A percentile compares a stretch with the other conserved stretches of the same genome.
Conservation (phyloP, 495 filamentous ascomycete genomes). For the Lasiosphaeria ovina region DNA sequence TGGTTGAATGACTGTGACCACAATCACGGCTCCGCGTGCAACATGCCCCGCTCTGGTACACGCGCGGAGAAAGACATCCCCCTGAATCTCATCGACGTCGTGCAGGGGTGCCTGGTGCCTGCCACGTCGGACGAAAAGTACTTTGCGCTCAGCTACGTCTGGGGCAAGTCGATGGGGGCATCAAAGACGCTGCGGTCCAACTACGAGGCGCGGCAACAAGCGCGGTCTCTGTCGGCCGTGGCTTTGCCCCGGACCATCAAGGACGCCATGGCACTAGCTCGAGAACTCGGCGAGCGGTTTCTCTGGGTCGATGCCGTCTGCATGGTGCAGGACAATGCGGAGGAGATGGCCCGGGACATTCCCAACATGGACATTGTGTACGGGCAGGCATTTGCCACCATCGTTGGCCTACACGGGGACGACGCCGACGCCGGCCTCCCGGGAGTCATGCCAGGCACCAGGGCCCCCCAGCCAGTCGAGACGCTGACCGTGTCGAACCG, state of each 20-base stretch:
- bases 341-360: background rate
- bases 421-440: no score
- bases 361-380: background rate
- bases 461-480: no score
- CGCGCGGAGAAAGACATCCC: no score
- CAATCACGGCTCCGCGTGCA: no score
- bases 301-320: conserved; percentile 41
- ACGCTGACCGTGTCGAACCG: no score
- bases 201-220: background rate
- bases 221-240: background rate
- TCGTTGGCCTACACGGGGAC: background rate
- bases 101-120: conserved; percentile 4
- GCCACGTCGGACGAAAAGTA: conserved; percentile 6
- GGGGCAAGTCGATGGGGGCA: conserved; percentile 3
- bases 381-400: background rate
- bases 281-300: conserved; percentile 28
- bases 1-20: no score
- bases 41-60: no score
- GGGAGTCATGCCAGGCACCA: no score
- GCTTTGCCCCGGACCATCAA: conserved; percentile 23
- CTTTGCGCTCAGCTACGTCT: conserved; percentile 18
- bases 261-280: conserved; percentile 24
- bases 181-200: conserved; percentile 9
- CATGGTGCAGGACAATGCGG: conserved; percentile 34
- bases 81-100: no score